phyloP scores from a whole-genome alignment of 257 asterid genomes.

The Cordia subcordata region DNA sequence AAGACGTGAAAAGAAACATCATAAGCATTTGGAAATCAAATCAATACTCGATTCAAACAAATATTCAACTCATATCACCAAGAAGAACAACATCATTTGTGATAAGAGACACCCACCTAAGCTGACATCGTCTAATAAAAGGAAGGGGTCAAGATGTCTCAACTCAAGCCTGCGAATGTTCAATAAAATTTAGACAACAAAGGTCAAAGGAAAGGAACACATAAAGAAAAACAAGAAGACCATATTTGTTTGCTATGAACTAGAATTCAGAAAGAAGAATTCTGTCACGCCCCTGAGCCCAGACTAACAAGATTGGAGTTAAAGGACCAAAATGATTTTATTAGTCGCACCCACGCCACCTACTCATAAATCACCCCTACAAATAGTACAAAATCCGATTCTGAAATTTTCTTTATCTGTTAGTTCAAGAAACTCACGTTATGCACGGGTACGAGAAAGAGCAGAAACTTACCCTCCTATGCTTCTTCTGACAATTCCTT shows the following conservation, averaged over 20 bases:
- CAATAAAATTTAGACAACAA: background rate
- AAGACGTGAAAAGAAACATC: background rate
- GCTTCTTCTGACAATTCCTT: background rate
- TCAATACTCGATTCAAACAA: no score
- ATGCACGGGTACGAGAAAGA: no score
- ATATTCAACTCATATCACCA: background rate
- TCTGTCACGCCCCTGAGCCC: no score
- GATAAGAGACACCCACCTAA: background rate
- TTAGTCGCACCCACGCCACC: no score
- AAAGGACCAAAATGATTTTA: no score
- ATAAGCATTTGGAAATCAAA: background rate
- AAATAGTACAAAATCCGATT: no score
- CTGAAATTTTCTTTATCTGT: no score
- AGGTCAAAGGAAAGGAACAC: background rate
- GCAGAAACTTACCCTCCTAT: background rate
- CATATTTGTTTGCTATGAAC: background rate
- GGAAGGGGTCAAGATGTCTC: slow-evolving; percentile 2
- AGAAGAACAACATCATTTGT: no score
- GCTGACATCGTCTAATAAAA: background rate
- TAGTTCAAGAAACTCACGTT: no score
- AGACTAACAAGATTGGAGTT: no score
- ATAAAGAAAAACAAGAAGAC: background rate
- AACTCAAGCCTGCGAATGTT: slow-evolving; percentile 1
- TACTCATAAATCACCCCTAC: no score
- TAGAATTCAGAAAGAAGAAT: no score